Base-by-base conservation (phyloP, 2,329 filamentous ascomycete species). In the Phyllosticta paracitricarpa region DNA sequence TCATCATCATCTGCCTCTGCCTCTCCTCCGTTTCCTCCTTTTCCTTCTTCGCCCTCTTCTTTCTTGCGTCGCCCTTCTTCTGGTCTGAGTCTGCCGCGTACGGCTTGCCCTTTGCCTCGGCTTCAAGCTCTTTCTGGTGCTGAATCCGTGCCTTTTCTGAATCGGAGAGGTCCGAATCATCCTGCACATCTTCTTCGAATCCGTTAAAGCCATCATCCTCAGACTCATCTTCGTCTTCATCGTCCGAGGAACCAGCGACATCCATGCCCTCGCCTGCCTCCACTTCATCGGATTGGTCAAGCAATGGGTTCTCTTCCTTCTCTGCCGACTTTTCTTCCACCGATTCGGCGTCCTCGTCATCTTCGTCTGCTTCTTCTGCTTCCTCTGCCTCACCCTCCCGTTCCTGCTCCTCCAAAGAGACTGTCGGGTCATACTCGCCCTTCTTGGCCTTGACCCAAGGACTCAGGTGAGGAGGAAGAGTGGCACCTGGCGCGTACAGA, bases 1-100 rank as follows among this genome's bases (percentile, higher is more conserved):
- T 87, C 94, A 99, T 99, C 79, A 95, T 94, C 84, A 96, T 97
- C 73, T 90, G 88, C 65, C 93, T 83, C 75, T 96, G 91, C 62
- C 95, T 76, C 69, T 97, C 92, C 75, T 97, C 94, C 3, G 88
- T 86, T 71, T 94, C 89, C 69, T 82, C 78, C 65, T 76, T 77
- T 68, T 76, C 73, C 69, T 84, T 82, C 72, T 81, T 82, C 63
- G 85, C 83, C 40, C 85, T 83, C 63, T 78, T 76, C 76, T 89
- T 87, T 78, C 87, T 88, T 79, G 68, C 88, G 66, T 81, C 83
- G 17, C 84, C 86, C 67, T 89, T 88, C 66, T 80, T 84, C 71
- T 63, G 72, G 65, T 72, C 63, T 67, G 74, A 71, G 75, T 66
- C 68, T 19, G 69, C 66, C 54, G 73, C 68, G n/a, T 72, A 76